Percentiles rank a stretch among this genome's conserved stretches.
phyloP scores from a whole-genome alignment of 768 basidiomycete species.

The Auricularia sp. region DNA sequence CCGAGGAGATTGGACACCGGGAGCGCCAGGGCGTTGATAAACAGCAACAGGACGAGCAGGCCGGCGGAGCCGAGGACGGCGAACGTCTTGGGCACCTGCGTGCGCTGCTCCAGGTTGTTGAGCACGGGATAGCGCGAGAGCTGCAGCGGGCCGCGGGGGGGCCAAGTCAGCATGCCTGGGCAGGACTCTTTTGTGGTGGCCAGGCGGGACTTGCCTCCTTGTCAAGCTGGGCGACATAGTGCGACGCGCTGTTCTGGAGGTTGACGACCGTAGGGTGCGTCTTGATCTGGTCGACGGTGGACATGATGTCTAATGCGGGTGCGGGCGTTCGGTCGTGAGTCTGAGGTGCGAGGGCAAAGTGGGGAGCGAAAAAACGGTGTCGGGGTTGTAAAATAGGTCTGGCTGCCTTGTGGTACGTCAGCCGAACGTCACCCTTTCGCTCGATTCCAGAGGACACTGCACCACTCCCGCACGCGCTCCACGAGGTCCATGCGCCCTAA shows the following conservation, averaged over 20 bases:
- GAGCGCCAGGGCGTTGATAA: constrained; percentile 83
- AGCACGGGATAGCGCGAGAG: constrained; percentile 81
- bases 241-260: constrained; percentile 69
- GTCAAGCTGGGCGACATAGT: constrained; percentile 85
- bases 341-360: too few relatives aligned
- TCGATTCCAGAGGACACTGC: too few relatives aligned
- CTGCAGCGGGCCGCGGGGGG: constrained; percentile 23
- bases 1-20: constrained; percentile 93
- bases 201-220: constrained; percentile 64
- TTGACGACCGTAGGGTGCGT: constrained; percentile 81
- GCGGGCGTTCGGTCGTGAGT: too few relatives aligned
- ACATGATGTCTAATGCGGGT: background rate
- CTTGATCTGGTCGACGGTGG: constrained; percentile 20
- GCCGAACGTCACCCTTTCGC: too few relatives aligned
- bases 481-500: too few relatives aligned
- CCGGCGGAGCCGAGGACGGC: constrained; percentile 62
- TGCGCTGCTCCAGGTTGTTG: constrained; percentile 76
- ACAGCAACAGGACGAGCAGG: constrained; percentile 63
- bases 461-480: too few relatives aligned
- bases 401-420: too few relatives aligned
- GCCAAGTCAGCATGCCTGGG: too few relatives aligned
- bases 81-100: constrained; percentile 88
- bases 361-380: too few relatives aligned
- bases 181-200: too few relatives aligned
- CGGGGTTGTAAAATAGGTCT: too few relatives aligned